phyloP scores from a whole-genome alignment of 345 rosid species.

The Pelargonium nanum region DNA sequence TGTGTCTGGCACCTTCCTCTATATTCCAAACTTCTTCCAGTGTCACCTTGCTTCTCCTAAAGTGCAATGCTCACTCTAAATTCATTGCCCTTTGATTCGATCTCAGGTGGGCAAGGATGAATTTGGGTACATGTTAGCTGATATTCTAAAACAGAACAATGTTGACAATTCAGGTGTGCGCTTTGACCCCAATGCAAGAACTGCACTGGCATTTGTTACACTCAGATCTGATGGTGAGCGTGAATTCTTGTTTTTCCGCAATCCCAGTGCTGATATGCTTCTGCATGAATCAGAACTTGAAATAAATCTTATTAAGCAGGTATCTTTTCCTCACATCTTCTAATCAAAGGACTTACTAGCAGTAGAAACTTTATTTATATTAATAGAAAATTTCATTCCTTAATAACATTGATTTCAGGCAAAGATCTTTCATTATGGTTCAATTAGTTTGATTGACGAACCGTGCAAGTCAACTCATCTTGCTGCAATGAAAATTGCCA shows the following conservation, averaged over 20 bases:
- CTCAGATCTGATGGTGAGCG: constrained; percentile 90
- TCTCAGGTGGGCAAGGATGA: constrained; percentile 75
- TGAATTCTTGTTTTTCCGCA: constrained; percentile 89
- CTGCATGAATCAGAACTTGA: constrained; percentile 79
- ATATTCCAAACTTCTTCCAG: not conserved
- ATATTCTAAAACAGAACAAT: constrained; percentile 61
- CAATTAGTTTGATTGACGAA: constrained; percentile 88
- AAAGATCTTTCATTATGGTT: constrained; percentile 85
- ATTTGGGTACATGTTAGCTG: constrained; percentile 86
- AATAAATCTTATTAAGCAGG: constrained; percentile 58
- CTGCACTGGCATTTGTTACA: constrained; percentile 91
- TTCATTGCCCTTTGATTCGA: not conserved
- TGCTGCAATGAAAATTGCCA: constrained; percentile 81
- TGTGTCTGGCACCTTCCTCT: not conserved
- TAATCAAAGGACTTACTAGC: not conserved
- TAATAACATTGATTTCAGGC: constrained; percentile 40
- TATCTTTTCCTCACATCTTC: constrained; percentile 10
- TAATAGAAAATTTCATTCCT: not conserved
- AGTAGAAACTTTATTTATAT: not conserved
- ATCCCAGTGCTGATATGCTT: constrained; percentile 99
- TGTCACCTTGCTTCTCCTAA: not conserved
- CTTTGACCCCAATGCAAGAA: constrained; percentile 66
- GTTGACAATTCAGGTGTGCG: constrained; percentile 77
- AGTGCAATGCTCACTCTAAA: no score
- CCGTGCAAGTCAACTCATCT: constrained; percentile 92